These are phyloP conservation scores for Aspergillus intermedius DNA, from an alignment of 2,329 filamentous ascomycete genomes.

Conservation along the genomic window DNA sequence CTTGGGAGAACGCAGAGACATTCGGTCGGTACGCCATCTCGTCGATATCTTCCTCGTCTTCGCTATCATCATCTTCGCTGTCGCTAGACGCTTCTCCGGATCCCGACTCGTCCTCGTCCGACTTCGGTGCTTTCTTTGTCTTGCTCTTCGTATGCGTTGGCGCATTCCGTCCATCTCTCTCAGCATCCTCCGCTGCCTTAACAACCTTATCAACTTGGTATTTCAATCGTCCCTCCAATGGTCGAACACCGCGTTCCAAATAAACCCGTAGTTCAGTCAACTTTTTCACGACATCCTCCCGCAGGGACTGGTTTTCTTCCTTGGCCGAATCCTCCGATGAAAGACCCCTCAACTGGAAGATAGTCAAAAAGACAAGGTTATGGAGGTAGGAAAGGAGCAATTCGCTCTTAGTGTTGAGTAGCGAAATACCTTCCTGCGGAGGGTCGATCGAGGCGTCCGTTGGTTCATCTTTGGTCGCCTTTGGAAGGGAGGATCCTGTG, in stretches of 20 bases:
- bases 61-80: conserved; percentile 19
- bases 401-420: conserved; percentile 94
- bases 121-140: conserved; percentile 20
- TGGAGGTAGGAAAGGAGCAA: conserved; percentile 94
- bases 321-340: conserved; percentile 21
- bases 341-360: conserved; percentile 66
- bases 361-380: conserved; percentile 80
- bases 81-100: conserved; percentile 22
- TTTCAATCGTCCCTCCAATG: conserved; percentile 80
- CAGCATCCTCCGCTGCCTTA: conserved; percentile 63
- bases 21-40: conserved; percentile 60
- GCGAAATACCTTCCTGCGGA: conserved; percentile 81
- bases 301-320: conserved; percentile 37
- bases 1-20: conserved; percentile 40
- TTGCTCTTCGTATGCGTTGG: conserved; percentile 24
- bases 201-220: conserved; percentile 96
- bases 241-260: conserved; percentile 84
- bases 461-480: conserved; percentile 19
- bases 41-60: conserved; percentile 43
- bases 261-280: conserved; percentile 89
- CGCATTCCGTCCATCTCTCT: conserved; percentile 23
- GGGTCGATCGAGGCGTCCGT: conserved; percentile 66
- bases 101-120: conserved; percentile 21
- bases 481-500: conserved; percentile 30
- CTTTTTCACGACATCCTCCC: conserved; percentile 70